Conservation (phyloP, 129 eudicot species). For the Mikania micrantha region DNA sequence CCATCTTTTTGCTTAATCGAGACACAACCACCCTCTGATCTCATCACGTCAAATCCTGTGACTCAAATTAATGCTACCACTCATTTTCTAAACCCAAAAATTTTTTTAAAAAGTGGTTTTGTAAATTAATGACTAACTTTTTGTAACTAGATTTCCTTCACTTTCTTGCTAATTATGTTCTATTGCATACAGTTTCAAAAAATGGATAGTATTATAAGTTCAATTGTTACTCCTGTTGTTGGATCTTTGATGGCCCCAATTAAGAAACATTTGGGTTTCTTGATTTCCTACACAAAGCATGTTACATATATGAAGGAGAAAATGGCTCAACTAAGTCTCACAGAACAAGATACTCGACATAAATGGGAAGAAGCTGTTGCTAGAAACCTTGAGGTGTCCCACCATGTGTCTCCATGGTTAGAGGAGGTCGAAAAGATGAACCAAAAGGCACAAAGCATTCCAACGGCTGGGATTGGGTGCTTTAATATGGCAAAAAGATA, state of each 20-base stretch:
- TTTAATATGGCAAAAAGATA: conserved; percentile 4
- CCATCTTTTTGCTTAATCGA: too few relatives aligned
- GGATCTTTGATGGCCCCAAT: not conserved
- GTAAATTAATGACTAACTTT: too few relatives aligned
- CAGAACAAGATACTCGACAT: not conserved
- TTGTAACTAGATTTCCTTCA: too few relatives aligned
- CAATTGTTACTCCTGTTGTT: not conserved
- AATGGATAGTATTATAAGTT: not conserved
- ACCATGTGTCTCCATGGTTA: not conserved
- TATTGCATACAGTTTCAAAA: not conserved
- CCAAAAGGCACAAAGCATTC: not conserved
- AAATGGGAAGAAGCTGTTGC: not conserved
- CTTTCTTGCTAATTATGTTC: too few relatives aligned
- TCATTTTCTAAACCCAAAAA: too few relatives aligned
- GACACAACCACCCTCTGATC: too few relatives aligned
- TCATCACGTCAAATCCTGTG: too few relatives aligned
- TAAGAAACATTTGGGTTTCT: not conserved
- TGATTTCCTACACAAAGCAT: not conserved
- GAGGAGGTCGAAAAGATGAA: not conserved
- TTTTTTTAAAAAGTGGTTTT: too few relatives aligned
- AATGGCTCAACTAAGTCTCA: not conserved
- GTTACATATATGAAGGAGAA: not conserved
- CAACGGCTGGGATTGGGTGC: not conserved
- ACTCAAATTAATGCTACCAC: too few relatives aligned
- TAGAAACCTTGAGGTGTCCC: not conserved